Percentiles rank a stretch among this genome's conserved stretches.
Conservation (phyloP, 768 basidiomycete species). For the Pulveroboletus sp. region DNA sequence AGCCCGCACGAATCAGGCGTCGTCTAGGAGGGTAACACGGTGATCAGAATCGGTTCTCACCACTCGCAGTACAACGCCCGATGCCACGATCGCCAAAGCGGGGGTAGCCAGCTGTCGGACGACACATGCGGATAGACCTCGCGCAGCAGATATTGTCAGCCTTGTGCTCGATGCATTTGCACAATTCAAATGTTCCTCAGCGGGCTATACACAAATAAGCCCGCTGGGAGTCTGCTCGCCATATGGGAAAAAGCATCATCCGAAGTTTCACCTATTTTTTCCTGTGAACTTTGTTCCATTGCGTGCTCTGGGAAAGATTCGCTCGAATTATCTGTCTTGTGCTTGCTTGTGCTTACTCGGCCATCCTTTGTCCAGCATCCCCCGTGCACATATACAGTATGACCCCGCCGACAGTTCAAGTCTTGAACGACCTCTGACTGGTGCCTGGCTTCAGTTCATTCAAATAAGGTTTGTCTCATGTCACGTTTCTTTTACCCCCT, state of each 20-base stretch:
- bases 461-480: slow-evolving; percentile 32
- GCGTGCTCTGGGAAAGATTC: slow-evolving; percentile 21
- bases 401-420: slow-evolving; percentile 11
- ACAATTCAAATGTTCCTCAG: neutral
- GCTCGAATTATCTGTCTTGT: slow-evolving; percentile 10
- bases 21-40: neutral
- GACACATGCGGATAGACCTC: neutral
- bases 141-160: neutral
- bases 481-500: slow-evolving; percentile 26
- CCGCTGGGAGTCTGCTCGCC: slow-evolving; percentile 5
- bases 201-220: slow-evolving; percentile 8
- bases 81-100: neutral
- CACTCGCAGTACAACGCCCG: neutral
- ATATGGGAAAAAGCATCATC: slow-evolving; percentile 12
- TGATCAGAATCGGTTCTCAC: neutral
- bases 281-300: slow-evolving; percentile 2
- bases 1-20: no score
- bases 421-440: slow-evolving; percentile 2
- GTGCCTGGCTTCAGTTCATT: slow-evolving; percentile 23
- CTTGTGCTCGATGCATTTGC: neutral
- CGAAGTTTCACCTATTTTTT: slow-evolving; percentile 14
- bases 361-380: neutral
- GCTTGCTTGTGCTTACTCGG: slow-evolving; percentile 2
- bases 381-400: slow-evolving; percentile 10
- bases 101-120: no score